Evolutionary conservation across 2,329 filamentous ascomycete species (phyloP), one percentile per base, ranked within the genome.

Genomic region (Capronia epimyces): DNA sequence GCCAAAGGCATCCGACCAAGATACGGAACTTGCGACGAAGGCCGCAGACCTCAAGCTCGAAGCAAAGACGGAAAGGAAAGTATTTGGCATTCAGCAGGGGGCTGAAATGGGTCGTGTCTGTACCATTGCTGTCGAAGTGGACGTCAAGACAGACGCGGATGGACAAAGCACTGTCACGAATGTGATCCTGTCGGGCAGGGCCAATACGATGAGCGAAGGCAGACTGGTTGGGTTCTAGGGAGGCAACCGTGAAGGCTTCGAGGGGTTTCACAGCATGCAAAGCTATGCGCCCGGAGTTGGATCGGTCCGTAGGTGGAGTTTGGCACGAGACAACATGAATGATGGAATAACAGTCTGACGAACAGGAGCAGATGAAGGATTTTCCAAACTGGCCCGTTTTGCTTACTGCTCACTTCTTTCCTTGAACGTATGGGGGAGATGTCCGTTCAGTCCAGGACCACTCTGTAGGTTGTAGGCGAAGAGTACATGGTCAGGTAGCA

Each of bases 61-160:
- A 64, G 22, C 70, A 77, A 55, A 57, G 41, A 65, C 64, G 20
- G 65, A 59, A 49, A 64, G 64, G 25, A 57, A 62, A 39, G 69
- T 65, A 47, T 82, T 78, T 57, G 69, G 74, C 50, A 69, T 86
- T 56, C 77, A 77, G 52, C 83, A 86, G 67, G 83, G 82, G 0
- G 79, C 84, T 8, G 82, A 86, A 67, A 84, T 86, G 78, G 82
- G 81, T 4, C 67, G 81, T 57, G 60, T 65, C 6, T 69, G 66
- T 60, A 67, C 70, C 50, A 71, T 71, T 46, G 66, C 65, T 5
- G 61, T 71, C 10, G 63, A 60, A 21, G 65, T 68, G 13, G 57
- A 47, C 66, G 67, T 49, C 75, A 79, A 62, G 75, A 75, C 9
- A 69, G 59, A 64, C 9, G 59, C 50, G 25, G 56, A 58, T 36